Percentiles rank a stretch among this genome's conserved stretches.
Evolutionary conservation across 2,329 filamentous ascomycete genomes (phyloP).

Genomic region (Mycosphaerella sp.): DNA sequence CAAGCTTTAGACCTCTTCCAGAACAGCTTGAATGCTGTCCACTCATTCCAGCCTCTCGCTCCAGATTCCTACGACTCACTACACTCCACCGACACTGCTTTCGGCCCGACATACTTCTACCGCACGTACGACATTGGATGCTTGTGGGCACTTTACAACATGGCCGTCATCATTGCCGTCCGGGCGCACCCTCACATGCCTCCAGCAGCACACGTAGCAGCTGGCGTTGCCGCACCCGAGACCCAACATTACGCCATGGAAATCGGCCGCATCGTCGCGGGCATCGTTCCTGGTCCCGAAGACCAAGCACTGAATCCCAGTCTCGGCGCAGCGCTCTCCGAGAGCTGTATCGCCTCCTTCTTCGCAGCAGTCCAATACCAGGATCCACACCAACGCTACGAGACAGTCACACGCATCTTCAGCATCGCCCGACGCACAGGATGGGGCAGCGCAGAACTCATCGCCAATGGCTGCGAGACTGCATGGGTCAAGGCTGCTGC

Average conservation of each 20-base stretch:
- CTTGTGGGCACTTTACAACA: conserved; percentile 82
- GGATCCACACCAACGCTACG: conserved; percentile 64
- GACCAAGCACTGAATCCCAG: conserved; percentile 63
- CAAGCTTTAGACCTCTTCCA: conserved; percentile 64
- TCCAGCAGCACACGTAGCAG: conserved; percentile 80
- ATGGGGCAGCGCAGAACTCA: conserved; percentile 76
- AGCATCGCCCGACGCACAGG: conserved; percentile 76
- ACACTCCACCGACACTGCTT: conserved; percentile 61
- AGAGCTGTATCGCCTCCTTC: conserved; percentile 76
- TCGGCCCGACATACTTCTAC: conserved; percentile 75
- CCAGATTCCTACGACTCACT: conserved; percentile 51
- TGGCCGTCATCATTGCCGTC: conserved; percentile 75
- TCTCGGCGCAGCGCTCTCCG: conserved; percentile 74
- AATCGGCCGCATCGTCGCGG: conserved; percentile 74
- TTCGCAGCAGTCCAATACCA: conserved; percentile 78
- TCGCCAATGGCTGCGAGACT: conserved; percentile 77
- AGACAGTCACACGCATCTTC: conserved; percentile 67
- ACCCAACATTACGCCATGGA: conserved; percentile 66
- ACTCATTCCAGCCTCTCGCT: conserved; percentile 67
- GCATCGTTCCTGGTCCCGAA: conserved; percentile 49
- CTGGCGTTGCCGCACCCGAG: conserved; percentile 65
- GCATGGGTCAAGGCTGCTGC: conserved; percentile 72
- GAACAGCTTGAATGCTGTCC: conserved; percentile 54
- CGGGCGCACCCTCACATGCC: conserved; percentile 85
- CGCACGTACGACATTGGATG: conserved; percentile 81